Evolutionary conservation across 306 rosid genomes (phyloP), one percentile per base, ranked within the genome.

Genomic region (Gastrolobium villosum): DNA sequence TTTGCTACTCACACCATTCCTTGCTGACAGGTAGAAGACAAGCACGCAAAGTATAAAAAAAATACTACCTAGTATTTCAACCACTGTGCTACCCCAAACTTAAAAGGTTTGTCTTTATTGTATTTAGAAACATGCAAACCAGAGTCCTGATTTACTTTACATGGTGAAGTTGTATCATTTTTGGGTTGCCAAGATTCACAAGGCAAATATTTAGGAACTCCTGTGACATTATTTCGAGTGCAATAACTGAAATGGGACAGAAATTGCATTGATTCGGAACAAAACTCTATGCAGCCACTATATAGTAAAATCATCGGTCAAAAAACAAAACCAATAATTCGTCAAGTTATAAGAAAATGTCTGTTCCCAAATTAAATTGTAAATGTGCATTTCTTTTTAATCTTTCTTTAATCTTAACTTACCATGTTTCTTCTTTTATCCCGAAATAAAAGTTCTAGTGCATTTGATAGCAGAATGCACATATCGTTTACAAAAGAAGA

Each of bases 171-270:
- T 30, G n/a, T 3, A 54, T 28, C 74, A 2, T 39, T 40, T 30
- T 45, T 48, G 44, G 67, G 7, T 36, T 50, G 11, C 72, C 98
- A 94, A 28, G 78, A 10, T 31, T 85, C 89, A 74, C 98, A 94
- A 14, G 76, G 10, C 98, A 97, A 94, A 6, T 60, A 41, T 3
- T 78, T 70, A 6, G 87, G 89, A 69, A 81, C 31, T 15, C 15
- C 74, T 5, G 0, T 1, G 5, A 6, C 4, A 76, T 3, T 0
- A 15, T 1, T 10, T 53, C 30, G 53, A 89, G 88, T 88, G 86
- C 97, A 94, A 66, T 90, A 91, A 65, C 98, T 94, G 89, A 74
- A 87, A 72, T 40, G 37, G 57, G 70, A 82, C 45, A 76, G 53
- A 76, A 61, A 74, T 56, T 57, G 28, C 32, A 66, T 55, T 32